Conservation (phyloP, 1,284 basidiomycete genomes). For the Pascua guehoae region DNA sequence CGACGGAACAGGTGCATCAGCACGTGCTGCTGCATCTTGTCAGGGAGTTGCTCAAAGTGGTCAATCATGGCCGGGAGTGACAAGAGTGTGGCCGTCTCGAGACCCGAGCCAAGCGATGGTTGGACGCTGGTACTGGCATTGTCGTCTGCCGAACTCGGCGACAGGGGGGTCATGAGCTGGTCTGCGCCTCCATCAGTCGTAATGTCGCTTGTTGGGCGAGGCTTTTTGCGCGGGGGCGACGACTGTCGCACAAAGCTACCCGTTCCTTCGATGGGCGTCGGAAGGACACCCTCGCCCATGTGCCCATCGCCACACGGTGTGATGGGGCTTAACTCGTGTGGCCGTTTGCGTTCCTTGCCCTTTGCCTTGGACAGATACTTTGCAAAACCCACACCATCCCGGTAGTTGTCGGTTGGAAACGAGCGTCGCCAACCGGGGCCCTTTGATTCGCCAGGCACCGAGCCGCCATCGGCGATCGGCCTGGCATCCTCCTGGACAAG, state of each 20-base stretch:
- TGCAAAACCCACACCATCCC: constrained; percentile 23
- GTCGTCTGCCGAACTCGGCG: constrained; percentile 27
- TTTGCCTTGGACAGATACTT: constrained; percentile 24
- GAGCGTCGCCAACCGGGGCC: constrained; percentile 27
- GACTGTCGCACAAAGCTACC: constrained; percentile 1
- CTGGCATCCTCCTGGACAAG: constrained; percentile 40
- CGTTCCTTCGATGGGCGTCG: not conserved
- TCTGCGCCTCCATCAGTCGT: constrained; percentile 1
- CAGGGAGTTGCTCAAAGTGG: constrained; percentile 45
- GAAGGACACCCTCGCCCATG: too few species aligned
- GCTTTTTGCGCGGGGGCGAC: constrained; percentile 43
- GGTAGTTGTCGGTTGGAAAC: constrained; percentile 15
- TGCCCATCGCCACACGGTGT: too few species aligned
- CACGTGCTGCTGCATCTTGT: constrained; percentile 48
- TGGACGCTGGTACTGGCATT: constrained; percentile 11
- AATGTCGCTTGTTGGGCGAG: constrained; percentile 21
- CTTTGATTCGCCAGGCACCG: constrained; percentile 3
- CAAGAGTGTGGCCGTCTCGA: constrained; percentile 42
- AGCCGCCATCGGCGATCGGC: not conserved
- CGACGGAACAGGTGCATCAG: constrained; percentile 48
- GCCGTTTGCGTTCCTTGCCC: constrained; percentile 36
- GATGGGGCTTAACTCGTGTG: constrained; percentile 20
- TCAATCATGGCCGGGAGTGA: constrained; percentile 41
- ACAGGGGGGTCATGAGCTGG: constrained; percentile 28
- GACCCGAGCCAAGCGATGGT: constrained; percentile 35